A percentile compares a stretch with the other conserved stretches of the same genome.
Evolutionary conservation across 2,329 filamentous ascomycete genomes (phyloP).

Genomic region (Ascochyta lentis): DNA sequence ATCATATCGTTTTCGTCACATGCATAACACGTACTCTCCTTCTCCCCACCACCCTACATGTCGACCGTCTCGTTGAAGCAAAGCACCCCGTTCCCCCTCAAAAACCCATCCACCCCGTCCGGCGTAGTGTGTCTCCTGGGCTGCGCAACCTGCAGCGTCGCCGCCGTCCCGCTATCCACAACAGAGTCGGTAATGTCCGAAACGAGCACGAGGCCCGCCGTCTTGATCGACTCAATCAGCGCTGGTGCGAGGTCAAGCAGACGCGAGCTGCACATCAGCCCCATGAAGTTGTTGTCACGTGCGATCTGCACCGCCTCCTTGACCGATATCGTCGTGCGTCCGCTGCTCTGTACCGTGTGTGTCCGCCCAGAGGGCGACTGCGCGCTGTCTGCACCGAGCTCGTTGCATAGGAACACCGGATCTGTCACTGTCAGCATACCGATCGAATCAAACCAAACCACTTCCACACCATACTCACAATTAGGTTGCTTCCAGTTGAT

Average conservation of each 20-base stretch:
- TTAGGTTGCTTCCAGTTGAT: constrained; percentile 99
- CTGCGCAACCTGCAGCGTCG: constrained; percentile 51
- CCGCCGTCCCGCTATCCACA: constrained; percentile 41
- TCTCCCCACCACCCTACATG: constrained; percentile 35
- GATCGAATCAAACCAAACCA: not conserved
- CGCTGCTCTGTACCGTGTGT: constrained; percentile 64
- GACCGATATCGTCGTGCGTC: constrained; percentile 79
- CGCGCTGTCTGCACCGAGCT: constrained; percentile 72
- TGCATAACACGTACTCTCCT: not conserved
- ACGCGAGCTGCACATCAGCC: constrained; percentile 85
- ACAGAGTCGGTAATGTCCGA: constrained; percentile 76
- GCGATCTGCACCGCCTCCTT: constrained; percentile 95
- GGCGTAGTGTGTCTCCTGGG: constrained; percentile 61
- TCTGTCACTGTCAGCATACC: constrained; percentile 55
- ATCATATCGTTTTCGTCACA: not conserved
- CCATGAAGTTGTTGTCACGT: constrained; percentile 98
- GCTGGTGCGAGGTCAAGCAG: constrained; percentile 86
- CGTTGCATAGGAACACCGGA: constrained; percentile 93
- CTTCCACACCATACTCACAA: constrained; percentile 60
- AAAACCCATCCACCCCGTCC: constrained; percentile 83
- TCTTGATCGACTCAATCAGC: constrained; percentile 91
- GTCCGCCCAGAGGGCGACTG: constrained; percentile 40
- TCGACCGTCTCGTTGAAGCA: constrained; percentile 89
- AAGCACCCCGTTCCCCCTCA: constrained; percentile 85
- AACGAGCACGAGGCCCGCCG: constrained; percentile 88